phyloP scores from a whole-genome alignment of 371 early-diverging fungal species.

The Mortierella polycephala region DNA sequence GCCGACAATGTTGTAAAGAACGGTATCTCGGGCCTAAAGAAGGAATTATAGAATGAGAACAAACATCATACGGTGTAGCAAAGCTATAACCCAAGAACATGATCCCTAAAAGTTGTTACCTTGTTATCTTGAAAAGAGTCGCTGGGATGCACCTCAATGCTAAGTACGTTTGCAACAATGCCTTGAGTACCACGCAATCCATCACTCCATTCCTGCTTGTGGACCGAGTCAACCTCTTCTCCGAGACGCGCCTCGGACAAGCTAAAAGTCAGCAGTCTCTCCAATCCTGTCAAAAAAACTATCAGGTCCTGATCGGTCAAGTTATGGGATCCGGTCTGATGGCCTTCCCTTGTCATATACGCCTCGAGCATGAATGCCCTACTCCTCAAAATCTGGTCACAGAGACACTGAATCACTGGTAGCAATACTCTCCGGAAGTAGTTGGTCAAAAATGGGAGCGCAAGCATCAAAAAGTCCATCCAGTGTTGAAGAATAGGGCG shows the following conservation, averaged over 20 bases:
- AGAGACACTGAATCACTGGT: slow-evolving; percentile 72
- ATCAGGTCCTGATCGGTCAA: slow-evolving; percentile 63
- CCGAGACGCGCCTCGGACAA: slow-evolving; percentile 61
- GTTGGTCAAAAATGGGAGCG: slow-evolving; percentile 69
- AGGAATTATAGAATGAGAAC: neutral
- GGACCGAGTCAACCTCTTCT: slow-evolving; percentile 37
- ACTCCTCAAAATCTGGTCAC: slow-evolving; percentile 67
- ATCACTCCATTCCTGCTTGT: slow-evolving; percentile 51
- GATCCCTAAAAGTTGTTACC: slow-evolving; percentile 11
- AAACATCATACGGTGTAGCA: neutral
- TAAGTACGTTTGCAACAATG: slow-evolving; percentile 43
- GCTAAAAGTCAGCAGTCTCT: slow-evolving; percentile 71
- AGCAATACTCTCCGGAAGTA: slow-evolving; percentile 70
- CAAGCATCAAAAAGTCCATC: slow-evolving; percentile 78
- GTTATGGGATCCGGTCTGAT: slow-evolving; percentile 12
- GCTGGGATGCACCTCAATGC: slow-evolving; percentile 45
- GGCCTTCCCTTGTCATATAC: slow-evolving; percentile 16
- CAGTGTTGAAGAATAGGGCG: slow-evolving; percentile 78
- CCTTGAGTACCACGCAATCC: slow-evolving; percentile 44
- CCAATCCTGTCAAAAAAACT: slow-evolving; percentile 71
- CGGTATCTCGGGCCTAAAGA: slow-evolving; percentile 59
- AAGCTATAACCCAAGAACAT: no score
- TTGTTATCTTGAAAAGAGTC: slow-evolving; percentile 54
- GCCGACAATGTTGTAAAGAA: slow-evolving; percentile 65
- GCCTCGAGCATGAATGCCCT: slow-evolving; percentile 53